A percentile compares a stretch with the other conserved stretches of the same genome.
Conservation (phyloP, 768 basidiomycete species). For the Auricularia sp. region DNA sequence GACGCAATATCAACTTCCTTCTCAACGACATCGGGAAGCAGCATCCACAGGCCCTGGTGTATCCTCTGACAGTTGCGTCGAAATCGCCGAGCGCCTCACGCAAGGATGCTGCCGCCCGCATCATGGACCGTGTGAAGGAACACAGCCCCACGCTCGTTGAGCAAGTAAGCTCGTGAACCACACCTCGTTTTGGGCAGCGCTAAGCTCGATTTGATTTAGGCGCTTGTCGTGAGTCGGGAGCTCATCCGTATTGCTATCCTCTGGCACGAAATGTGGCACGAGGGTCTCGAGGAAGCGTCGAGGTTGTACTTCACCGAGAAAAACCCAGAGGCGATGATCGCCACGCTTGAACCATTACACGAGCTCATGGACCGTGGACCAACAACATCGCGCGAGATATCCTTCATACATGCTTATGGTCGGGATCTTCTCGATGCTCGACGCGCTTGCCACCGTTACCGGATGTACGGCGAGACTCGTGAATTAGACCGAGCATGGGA, state of each 20-base stretch:
- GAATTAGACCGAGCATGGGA: constrained; percentile 98
- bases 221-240: constrained; percentile 82
- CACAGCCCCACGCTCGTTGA: constrained; percentile 78
- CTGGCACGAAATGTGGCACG: constrained; percentile 99
- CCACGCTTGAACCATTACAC: constrained; percentile 82
- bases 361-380: constrained; percentile 92
- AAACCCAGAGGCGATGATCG: constrained; percentile 96
- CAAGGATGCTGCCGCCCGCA: constrained; percentile 69
- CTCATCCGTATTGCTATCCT: constrained; percentile 94
- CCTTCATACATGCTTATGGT: constrained; percentile 89
- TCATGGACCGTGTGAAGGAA: constrained; percentile 90
- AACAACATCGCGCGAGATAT: constrained; percentile 86
- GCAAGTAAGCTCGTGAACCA: constrained; percentile 41
- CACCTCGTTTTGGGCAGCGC: background rate
- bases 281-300: constrained; percentile 95
- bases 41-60: constrained; percentile 95
- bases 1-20: constrained; percentile 79
- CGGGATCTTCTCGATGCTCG: constrained; percentile 87
- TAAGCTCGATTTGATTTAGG: constrained; percentile 33
- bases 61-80: constrained; percentile 90
- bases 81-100: constrained; percentile 84
- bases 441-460: constrained; percentile 81
- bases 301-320: constrained; percentile 94
- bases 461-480: constrained; percentile 72
- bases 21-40: constrained; percentile 89